Evolutionary conservation across 169 alveolate genomes (phyloP), one percentile per base, ranked within the genome.

Genomic region (Amoebophrya sp.): DNA sequence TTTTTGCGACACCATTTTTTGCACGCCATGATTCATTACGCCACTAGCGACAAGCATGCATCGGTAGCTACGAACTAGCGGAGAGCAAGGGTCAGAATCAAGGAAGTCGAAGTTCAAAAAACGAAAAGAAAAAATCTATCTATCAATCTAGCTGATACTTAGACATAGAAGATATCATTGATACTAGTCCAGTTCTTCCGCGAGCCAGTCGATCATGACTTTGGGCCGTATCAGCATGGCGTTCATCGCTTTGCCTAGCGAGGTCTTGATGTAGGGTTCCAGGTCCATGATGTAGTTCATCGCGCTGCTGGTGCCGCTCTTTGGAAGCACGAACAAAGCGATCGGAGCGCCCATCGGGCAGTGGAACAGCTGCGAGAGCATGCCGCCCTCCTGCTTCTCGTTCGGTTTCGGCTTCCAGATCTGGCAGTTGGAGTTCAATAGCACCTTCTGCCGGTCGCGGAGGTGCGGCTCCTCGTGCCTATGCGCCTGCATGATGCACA

Each of bases 401-500:
- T 16, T 23, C 78, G 4, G 26, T 10, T 16, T 29, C 7, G 78
- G 78, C 34, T 58, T 58, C 78, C 78, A 58, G 26, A 58, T 58
- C 23, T 58, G 78, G 23, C 78, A 58, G 78, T 58, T 58, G 4
- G 78, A 58, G 23, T 58, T 58, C 39, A 58, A 29, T 2, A 58
- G 23, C 34, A 58, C 34, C 78, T 58, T 58, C 34, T n/a, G 78
- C 26, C 78, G 78, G 23, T 58, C 78, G 78, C 78, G 78, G 10
- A 23, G 2, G 7, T 58, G 38, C 34, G 78, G 78, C 78, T 58
- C 78, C 4, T 7, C 23, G 34, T 58, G 23, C 34, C 78, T 13
- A 29, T 58, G 78, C 34, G 78, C 78, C 78, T 58, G 78, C 78
- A 58, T 58, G 78, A 58, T 58, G 78, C 78, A 58, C 78, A 58